Evolutionary conservation across 345 rosid genomes (phyloP).

Genomic region (Durio zibethinus): DNA sequence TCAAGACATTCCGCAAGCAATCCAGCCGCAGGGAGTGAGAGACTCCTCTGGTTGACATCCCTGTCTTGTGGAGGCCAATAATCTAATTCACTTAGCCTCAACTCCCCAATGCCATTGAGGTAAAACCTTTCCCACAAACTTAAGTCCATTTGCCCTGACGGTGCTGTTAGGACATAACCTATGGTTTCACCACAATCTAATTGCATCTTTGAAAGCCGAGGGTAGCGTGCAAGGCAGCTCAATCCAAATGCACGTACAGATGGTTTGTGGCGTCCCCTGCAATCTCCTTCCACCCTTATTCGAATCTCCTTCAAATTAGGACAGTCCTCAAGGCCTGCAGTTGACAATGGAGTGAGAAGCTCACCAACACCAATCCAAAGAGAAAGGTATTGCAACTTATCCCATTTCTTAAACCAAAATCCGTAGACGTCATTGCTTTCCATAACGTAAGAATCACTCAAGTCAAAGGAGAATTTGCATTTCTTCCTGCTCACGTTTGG

Average conservation of each 20-base stretch:
- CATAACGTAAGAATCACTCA: conserved; percentile 13
- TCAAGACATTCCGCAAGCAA: conserved; percentile 53
- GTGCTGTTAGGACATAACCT: conserved; percentile 74
- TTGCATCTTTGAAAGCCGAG: conserved; percentile 68
- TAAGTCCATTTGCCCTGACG: conserved; percentile 78
- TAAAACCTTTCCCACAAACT: conserved; percentile 91
- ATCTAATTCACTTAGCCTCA: conserved; percentile 66
- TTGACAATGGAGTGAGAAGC: conserved; percentile 52
- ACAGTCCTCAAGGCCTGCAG: conserved; percentile 61
- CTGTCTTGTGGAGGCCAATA: conserved; percentile 95
- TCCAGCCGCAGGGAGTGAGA: conserved; percentile 69
- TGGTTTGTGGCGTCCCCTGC: conserved; percentile 60
- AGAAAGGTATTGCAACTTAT: conserved; percentile 59
- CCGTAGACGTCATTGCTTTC: conserved; percentile 31
- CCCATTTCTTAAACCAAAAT: conserved; percentile 54
- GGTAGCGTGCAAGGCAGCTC: conserved; percentile 56
- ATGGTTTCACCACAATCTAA: conserved; percentile 70
- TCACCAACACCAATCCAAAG: conserved; percentile 78
- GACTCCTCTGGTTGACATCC: conserved; percentile 81
- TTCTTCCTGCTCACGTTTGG: conserved; percentile 32
- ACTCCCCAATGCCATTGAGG: conserved; percentile 57
- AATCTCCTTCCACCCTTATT: conserved; percentile 87
- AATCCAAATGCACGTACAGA: conserved; percentile 56
- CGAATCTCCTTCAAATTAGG: conserved; percentile 80
- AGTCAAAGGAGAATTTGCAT: conserved; percentile 38